Conservation (phyloP, 2,329 filamentous ascomycete genomes). For the Cordyceps pruinosa region DNA sequence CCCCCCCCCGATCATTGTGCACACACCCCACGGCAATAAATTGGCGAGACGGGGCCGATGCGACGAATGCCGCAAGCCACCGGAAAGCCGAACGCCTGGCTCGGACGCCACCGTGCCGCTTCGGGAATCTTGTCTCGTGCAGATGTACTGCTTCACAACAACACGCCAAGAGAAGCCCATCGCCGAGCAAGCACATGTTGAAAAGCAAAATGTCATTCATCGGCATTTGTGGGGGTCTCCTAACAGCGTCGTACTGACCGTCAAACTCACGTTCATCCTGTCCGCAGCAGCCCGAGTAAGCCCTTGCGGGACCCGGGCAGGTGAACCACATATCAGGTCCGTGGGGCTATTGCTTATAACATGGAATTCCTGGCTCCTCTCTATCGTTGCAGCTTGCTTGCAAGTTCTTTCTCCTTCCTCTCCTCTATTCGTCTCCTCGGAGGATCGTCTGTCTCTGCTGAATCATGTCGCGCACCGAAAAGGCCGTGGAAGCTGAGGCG, state of each 20-base stretch:
- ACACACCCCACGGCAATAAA: not conserved
- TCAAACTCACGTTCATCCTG: not conserved
- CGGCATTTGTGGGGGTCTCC: not conserved
- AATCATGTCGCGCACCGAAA: not conserved
- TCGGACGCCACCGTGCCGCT: not conserved
- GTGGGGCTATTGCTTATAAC: slow-evolving; percentile 2
- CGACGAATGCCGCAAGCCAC: slow-evolving; percentile 9
- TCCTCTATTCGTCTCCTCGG: not conserved
- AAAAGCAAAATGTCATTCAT: too few relatives aligned
- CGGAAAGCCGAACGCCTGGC: slow-evolving; percentile 6
- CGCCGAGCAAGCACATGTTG: not conserved
- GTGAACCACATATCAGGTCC: not conserved
- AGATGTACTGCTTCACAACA: not conserved
- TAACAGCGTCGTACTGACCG: not conserved
- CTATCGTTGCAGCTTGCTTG: not conserved
- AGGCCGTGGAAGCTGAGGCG: not conserved
- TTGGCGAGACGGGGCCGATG: not conserved
- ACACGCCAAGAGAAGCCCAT: not conserved
- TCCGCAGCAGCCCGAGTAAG: not conserved
- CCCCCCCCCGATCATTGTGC: not conserved
- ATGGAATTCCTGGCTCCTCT: not conserved
- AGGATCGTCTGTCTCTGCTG: not conserved
- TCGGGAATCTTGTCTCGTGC: slow-evolving; percentile 4
- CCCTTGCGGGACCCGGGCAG: not conserved
- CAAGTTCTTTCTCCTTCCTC: not conserved